Evolutionary conservation across 768 basidiomycete genomes (phyloP).

Genomic region (Kondoa subrosea): DNA sequence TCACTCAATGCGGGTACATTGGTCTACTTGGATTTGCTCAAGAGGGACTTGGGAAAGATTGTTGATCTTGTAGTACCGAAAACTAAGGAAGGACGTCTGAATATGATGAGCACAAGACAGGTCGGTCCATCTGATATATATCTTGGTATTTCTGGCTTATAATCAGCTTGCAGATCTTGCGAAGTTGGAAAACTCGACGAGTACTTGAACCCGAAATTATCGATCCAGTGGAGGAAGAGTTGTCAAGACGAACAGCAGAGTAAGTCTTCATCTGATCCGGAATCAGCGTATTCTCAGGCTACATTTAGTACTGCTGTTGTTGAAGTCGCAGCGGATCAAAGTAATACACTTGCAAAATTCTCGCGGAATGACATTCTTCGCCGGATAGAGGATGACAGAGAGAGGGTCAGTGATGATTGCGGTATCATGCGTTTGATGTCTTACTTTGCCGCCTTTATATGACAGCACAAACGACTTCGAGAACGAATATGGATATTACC

Average conservation of each 20-base stretch:
- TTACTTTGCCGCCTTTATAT: too few relatives aligned
- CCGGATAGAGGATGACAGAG: slow-evolving; percentile 38
- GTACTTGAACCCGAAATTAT: slow-evolving; percentile 15
- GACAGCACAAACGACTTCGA: slow-evolving; percentile 36
- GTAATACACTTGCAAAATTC: slow-evolving; percentile 27
- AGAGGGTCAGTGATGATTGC: slow-evolving; percentile 28
- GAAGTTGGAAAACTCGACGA: slow-evolving; percentile 24
- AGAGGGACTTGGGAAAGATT: slow-evolving; percentile 31
- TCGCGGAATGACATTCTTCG: slow-evolving; percentile 34
- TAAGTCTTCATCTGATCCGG: slow-evolving; percentile 4
- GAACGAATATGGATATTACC: slow-evolving; percentile 38
- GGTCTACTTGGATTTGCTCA: slow-evolving; percentile 31
- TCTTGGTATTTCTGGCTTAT: slow-evolving; percentile 27
- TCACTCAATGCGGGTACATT: slow-evolving; percentile 22
- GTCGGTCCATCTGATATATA: slow-evolving; percentile 30
- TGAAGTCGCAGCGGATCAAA: slow-evolving; percentile 1
- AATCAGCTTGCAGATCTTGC: slow-evolving; percentile 23
- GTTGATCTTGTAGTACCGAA: slow-evolving; percentile 34
- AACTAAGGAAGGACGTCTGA: slow-evolving; percentile 34
- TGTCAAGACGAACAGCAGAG: neutral
- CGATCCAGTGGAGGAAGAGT: neutral
- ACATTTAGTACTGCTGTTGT: neutral
- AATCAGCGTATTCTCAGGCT: neutral
- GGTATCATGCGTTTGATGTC: too few relatives aligned
- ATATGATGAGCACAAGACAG: slow-evolving; percentile 34